phyloP scores from a whole-genome alignment of 192 early-diverging fungal genomes.

The Podila epicladia region DNA sequence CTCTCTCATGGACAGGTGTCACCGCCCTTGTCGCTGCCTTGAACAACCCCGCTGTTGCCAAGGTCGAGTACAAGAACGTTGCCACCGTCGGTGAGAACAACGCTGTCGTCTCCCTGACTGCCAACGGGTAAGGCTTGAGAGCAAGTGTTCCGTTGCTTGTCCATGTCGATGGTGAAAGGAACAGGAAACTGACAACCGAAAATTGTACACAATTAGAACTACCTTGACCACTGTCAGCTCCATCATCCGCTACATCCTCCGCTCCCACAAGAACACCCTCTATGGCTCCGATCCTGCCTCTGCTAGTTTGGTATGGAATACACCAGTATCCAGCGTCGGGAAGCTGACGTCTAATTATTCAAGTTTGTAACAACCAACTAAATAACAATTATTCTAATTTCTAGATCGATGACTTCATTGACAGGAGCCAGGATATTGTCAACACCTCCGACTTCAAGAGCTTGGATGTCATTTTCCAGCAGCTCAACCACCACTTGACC shows the following conservation, averaged over 20 bases:
- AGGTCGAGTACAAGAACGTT: conserved; percentile 63
- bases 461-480: conserved; percentile 71
- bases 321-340: too few species aligned
- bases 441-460: conserved; percentile 72
- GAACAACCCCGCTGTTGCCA: conserved; percentile 52
- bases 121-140: conserved; percentile 25
- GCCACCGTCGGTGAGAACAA: conserved; percentile 45
- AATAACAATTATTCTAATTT: background rate
- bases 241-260: conserved; percentile 41
- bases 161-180: too few species aligned
- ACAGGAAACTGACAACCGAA: too few species aligned
- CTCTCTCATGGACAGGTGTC: background rate
- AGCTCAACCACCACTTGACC: conserved; percentile 84
- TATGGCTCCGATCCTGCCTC: conserved; percentile 42
- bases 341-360: background rate
- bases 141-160: too few species aligned
- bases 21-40: conserved; percentile 58
- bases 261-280: conserved; percentile 47
- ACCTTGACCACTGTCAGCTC: conserved; percentile 37
- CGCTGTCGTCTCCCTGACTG: conserved; percentile 27
- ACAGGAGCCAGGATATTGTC: conserved; percentile 73
- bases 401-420: conserved; percentile 77
- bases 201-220: background rate
- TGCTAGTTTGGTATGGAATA: conserved; percentile 26
- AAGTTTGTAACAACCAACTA: background rate